Percentiles rank a stretch among this genome's conserved stretches.
phyloP scores from a whole-genome alignment of 179 eudicot species.

The Gypsophila paniculata region DNA sequence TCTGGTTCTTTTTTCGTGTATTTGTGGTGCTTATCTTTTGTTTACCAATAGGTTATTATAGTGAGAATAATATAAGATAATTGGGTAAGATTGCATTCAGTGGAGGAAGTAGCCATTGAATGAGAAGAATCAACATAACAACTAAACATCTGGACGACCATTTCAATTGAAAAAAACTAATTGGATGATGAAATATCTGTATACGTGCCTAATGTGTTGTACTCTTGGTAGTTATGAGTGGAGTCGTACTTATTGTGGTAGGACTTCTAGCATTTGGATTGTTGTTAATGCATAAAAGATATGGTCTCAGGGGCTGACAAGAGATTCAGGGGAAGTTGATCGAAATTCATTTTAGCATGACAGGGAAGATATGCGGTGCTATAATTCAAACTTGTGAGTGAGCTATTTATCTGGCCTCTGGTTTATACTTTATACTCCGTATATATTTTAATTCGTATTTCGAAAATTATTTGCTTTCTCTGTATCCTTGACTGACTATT shows the following conservation, averaged over 20 bases:
- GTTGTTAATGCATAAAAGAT: slow-evolving; percentile 36
- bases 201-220: slow-evolving; percentile 27
- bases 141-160: not conserved
- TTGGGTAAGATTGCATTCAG: not conserved
- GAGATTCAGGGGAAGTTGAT: too few relatives aligned
- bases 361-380: slow-evolving; percentile 74
- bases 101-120: not conserved
- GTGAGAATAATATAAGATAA: not conserved
- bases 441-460: slow-evolving; percentile 8
- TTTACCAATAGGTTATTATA: not conserved
- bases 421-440: too few relatives aligned
- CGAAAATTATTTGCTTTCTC: not conserved
- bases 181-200: too few relatives aligned
- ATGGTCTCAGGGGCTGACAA: slow-evolving; percentile 42
- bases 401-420: slow-evolving; percentile 24
- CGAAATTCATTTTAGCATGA: too few relatives aligned
- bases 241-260: slow-evolving; percentile 28
- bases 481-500: slow-evolving; percentile 31
- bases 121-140: not conserved
- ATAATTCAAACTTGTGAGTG: slow-evolving; percentile 79
- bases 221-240: slow-evolving; percentile 34
- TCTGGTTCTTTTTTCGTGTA: not conserved
- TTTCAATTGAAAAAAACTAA: too few relatives aligned
- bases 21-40: not conserved
- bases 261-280: slow-evolving; percentile 43